A percentile compares a stretch with the other conserved stretches of the same genome.
These are phyloP conservation scores for Cymbidium sinense DNA, from an alignment of 106 monocot species.

Conservation along the genomic window DNA sequence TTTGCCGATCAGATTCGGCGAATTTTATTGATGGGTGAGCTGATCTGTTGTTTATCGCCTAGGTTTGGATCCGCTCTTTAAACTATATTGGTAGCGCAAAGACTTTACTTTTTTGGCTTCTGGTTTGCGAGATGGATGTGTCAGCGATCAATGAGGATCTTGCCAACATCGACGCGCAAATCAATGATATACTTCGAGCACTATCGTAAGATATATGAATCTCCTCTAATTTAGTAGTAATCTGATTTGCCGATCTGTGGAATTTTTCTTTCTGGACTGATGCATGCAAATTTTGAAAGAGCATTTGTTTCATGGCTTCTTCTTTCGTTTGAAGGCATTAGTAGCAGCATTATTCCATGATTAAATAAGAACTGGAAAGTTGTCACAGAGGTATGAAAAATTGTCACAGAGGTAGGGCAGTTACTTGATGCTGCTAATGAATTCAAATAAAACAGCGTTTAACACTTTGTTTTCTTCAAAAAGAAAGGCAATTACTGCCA, in stretches of 20 bases:
- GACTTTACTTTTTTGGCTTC: not conserved
- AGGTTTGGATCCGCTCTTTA: not conserved
- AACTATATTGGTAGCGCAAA: not conserved
- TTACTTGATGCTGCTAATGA: not conserved
- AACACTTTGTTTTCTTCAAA: not conserved
- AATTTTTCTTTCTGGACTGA: not conserved
- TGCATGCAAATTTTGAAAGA: not conserved
- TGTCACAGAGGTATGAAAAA: not conserved
- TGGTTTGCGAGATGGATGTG: slow-evolving; percentile 45
- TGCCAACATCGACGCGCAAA: slow-evolving; percentile 64
- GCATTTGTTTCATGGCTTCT: not conserved
- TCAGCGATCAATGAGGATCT: slow-evolving; percentile 55
- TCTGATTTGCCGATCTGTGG: not conserved
- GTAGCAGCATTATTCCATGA: not conserved
- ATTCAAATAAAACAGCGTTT: not conserved
- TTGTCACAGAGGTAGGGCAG: not conserved
- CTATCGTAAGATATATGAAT: slow-evolving; percentile 52
- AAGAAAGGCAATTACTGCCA: not conserved
- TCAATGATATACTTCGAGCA: slow-evolving; percentile 64
- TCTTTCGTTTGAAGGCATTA: not conserved
- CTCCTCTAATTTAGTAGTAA: not conserved
- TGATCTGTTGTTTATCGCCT: not conserved
- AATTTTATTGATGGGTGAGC: not conserved
- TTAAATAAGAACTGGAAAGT: not conserved
- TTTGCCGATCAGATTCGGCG: not conserved